Conservation (phyloP, 2,329 filamentous ascomycete genomes). For the Coniochaeta ligniaria region DNA sequence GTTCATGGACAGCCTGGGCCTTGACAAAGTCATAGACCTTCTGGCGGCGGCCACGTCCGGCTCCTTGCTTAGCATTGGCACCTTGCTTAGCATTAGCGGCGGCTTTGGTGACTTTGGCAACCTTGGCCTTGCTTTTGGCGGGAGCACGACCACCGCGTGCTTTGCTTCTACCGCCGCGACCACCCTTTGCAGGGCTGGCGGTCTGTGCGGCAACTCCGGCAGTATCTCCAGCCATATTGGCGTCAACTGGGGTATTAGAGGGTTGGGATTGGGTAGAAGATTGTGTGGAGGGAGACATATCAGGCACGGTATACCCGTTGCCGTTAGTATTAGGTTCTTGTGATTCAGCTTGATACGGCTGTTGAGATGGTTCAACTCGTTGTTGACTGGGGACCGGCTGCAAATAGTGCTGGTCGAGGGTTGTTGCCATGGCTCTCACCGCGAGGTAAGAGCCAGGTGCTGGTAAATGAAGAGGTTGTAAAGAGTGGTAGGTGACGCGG, state of each 20-base stretch:
- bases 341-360: not conserved
- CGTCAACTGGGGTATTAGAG: not conserved
- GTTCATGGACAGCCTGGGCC: constrained; percentile 52
- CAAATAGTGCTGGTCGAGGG: not conserved
- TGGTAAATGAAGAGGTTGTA: not conserved
- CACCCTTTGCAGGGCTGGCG: constrained; percentile 14
- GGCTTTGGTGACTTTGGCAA: constrained; percentile 22
- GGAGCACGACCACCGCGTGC: constrained; percentile 6
- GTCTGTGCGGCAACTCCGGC: constrained; percentile 10
- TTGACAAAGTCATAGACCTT: constrained; percentile 48
- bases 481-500: not conserved
- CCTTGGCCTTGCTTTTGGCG: constrained; percentile 8
- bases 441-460: not conserved
- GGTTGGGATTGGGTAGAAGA: not conserved
- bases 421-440: constrained; percentile 1
- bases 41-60: constrained; percentile 40
- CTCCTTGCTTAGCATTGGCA: constrained; percentile 25
- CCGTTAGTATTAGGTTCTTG: constrained; percentile 8
- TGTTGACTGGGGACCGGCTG: not conserved
- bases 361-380: not conserved
- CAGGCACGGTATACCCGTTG: constrained; percentile 10
- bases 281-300: not conserved
- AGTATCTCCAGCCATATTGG: constrained; percentile 1
- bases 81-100: constrained; percentile 27
- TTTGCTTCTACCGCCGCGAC: constrained; percentile 12